Evolutionary conservation across 2,329 filamentous ascomycete species (phyloP), one percentile per base, ranked within the genome.

Genomic region (Clonostachys solani): DNA sequence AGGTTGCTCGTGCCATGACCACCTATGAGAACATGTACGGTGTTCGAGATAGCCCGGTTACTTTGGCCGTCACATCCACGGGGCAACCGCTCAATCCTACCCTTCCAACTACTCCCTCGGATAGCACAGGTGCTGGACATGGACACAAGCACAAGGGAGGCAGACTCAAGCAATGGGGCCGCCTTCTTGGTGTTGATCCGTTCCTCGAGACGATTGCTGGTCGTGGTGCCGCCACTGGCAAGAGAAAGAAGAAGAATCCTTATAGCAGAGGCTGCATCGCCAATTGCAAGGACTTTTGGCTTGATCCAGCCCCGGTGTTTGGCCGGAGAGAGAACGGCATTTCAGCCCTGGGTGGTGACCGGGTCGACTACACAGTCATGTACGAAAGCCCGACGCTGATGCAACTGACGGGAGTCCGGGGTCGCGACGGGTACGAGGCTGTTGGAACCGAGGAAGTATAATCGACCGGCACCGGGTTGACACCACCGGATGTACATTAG

Each of bases 221-320:
- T 3, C 79, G 90, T 40, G 83, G 88, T 45, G 89, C 87, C 0
- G 84, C 86, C 6, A 74, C 74, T 4, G 66, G 69, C 19, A 67
- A 72, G 64, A 71, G 75, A 62, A 72, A 74, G 68, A 78, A 78
- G 61, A 75, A 76, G 54, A 99, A 97, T 63, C 92, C 92, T 0
- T 99, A 92, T 65, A 92, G 84, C 49, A 78, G 84, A 33, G 94
- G 94, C 8, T 76, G 90, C 37, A 57, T 95, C n/a, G 80, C 84
- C 49, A 99, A 99, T 62, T 99, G 94, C 68, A 86, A 82, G 54
- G 95, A 99, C 66, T 99, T 99, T 64, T 97, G 92, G 90, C 92
- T 88, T 59, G 94, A 97, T 62, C 83, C 89, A 2, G 85, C 88
- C 3, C 87, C 92, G 0, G 65, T 95, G 16, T 92, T 96, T 62